A percentile compares a stretch with the other conserved stretches of the same genome.
Evolutionary conservation across 345 rosid species (phyloP).

Genomic region (Raphanus raphanistrum): DNA sequence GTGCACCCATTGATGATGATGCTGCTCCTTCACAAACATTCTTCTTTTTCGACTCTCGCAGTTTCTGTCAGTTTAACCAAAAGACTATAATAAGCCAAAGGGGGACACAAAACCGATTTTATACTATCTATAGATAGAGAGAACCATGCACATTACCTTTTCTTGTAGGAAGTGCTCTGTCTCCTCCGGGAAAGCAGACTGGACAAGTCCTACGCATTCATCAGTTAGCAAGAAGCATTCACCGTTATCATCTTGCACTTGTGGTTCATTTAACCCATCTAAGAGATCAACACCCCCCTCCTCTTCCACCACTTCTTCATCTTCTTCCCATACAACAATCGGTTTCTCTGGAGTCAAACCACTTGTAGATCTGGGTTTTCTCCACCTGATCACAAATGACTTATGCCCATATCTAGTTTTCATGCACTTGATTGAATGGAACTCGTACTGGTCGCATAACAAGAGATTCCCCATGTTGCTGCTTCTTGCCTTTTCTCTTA

Average conservation of each 20-base stretch:
- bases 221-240: slow-evolving; percentile 64
- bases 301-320: slow-evolving; percentile 48
- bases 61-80: slow-evolving; percentile 18
- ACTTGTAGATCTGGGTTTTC: slow-evolving; percentile 45
- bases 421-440: slow-evolving; percentile 69
- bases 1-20: slow-evolving; percentile 51
- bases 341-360: slow-evolving; percentile 34
- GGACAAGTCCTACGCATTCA: slow-evolving; percentile 68
- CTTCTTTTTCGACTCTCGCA: slow-evolving; percentile 47
- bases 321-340: slow-evolving; percentile 27
- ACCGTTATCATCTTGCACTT: slow-evolving; percentile 54
- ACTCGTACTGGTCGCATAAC: slow-evolving; percentile 65
- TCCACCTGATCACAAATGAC: slow-evolving; percentile 75
- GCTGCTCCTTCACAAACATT: slow-evolving; percentile 40
- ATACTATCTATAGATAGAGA: background rate
- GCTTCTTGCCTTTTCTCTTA: slow-evolving; percentile 59
- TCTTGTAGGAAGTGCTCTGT: slow-evolving; percentile 57
- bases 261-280: slow-evolving; percentile 52
- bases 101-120: background rate
- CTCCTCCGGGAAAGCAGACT: slow-evolving; percentile 69
- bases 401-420: slow-evolving; percentile 68
- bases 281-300: slow-evolving; percentile 49
- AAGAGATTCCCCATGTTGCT: slow-evolving; percentile 42
- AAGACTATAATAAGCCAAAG: slow-evolving; percentile 6
- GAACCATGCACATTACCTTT: slow-evolving; percentile 49